Conservation (phyloP, 805 yeast species). For the Candida xyloterini region DNA sequence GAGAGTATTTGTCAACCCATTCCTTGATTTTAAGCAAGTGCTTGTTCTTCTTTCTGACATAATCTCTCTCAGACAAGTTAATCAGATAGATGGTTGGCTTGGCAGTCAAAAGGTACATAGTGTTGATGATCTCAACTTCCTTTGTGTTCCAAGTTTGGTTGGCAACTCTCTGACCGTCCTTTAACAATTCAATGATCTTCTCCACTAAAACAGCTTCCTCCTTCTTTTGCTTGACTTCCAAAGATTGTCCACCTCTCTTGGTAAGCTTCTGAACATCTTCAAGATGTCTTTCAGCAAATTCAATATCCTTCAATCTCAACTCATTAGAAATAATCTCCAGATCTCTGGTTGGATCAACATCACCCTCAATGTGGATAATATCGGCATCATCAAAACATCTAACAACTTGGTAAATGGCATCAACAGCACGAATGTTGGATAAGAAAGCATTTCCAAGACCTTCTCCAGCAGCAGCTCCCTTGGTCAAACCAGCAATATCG, state of each 20-base stretch:
- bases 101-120: constrained; percentile 74
- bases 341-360: constrained; percentile 93
- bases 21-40: constrained; percentile 47
- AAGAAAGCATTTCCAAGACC: constrained; percentile 98
- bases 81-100: constrained; percentile 82
- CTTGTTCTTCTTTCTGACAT: constrained; percentile 48
- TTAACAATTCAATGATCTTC: constrained; percentile 58
- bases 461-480: constrained; percentile 95
- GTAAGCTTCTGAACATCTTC: constrained; percentile 55
- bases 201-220: constrained; percentile 58
- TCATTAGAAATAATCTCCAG: constrained; percentile 88
- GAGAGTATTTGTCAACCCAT: constrained; percentile 69
- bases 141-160: constrained; percentile 56
- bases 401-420: constrained; percentile 96
- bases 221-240: constrained; percentile 61
- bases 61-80: constrained; percentile 73
- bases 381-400: constrained; percentile 98
- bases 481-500: constrained; percentile 97
- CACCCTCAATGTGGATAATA: constrained; percentile 94
- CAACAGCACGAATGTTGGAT: constrained; percentile 95
- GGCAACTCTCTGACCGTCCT: constrained; percentile 62
- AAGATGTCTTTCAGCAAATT: constrained; percentile 67
- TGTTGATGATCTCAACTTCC: constrained; percentile 66
- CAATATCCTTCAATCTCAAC: constrained; percentile 94
- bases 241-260: constrained; percentile 62